These are phyloP conservation scores for Mycena filopes DNA, from an alignment of 768 basidiomycete species.

Conservation along the genomic window DNA sequence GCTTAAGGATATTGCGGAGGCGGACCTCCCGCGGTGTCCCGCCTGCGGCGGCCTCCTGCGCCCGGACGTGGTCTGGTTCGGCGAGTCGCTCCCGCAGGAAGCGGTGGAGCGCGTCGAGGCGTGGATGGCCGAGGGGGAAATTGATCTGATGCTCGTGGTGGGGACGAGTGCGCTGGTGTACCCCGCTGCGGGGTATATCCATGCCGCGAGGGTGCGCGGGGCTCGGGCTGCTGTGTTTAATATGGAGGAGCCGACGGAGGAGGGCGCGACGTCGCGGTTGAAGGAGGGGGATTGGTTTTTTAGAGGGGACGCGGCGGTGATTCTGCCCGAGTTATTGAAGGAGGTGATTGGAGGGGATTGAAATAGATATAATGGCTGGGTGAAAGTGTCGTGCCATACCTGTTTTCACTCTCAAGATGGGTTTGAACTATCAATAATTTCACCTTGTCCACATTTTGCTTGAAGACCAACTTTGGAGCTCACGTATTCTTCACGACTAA, in stretches of 20 bases:
- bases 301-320: conserved; percentile 12
- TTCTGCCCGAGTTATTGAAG: conserved; percentile 13
- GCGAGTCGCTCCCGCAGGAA: conserved; percentile 9
- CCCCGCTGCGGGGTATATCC: conserved; percentile 17
- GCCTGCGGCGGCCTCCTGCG: conserved; percentile 6
- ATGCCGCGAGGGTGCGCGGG: conserved; percentile 13
- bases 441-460: no score
- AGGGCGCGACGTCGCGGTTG: conserved; percentile 14
- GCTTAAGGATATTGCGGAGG: conserved; percentile 5
- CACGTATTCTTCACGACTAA: no score
- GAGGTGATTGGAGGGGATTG: conserved; percentile 12
- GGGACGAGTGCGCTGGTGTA: conserved; percentile 23
- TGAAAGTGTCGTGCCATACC: no score
- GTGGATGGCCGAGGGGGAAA: conserved; percentile 6
- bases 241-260: conserved; percentile 16
- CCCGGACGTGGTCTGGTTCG: conserved; percentile 21
- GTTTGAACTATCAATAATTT: no score
- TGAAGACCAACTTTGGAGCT: no score
- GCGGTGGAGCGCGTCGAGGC: conserved; percentile 5
- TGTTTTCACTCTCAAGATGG: no score
- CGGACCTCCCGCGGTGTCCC: conserved; percentile 16
- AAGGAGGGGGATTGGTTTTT: conserved; percentile 23
- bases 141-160: conserved; percentile 22
- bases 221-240: conserved; percentile 17
- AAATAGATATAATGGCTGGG: no score